phyloP scores from a whole-genome alignment of 2,329 filamentous ascomycete genomes.

The Dryadomyces quercivorus region DNA sequence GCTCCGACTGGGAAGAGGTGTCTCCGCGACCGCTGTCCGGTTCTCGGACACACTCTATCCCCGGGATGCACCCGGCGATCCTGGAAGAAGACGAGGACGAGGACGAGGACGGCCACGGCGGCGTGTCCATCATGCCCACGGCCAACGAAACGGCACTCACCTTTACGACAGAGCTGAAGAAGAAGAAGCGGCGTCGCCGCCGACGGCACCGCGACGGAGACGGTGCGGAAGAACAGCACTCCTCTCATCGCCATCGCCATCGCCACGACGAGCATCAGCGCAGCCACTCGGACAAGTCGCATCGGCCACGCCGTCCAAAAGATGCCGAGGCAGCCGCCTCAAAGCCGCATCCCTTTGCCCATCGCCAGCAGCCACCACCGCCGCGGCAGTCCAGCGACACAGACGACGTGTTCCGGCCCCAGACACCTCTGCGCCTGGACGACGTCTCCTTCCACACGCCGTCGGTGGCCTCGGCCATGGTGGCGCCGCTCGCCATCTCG shows the following conservation, averaged over 20 bases:
- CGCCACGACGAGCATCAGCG: constrained; percentile 10
- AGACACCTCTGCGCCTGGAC: constrained; percentile 1
- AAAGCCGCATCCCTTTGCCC: background rate
- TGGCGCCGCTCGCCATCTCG: constrained; percentile 26
- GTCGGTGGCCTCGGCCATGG: constrained; percentile 1
- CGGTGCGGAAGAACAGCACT: constrained; percentile 14
- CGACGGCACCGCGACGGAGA: constrained; percentile 20
- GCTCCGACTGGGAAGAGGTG: constrained; percentile 1
- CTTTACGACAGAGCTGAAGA: constrained; percentile 35
- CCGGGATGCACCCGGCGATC: constrained; percentile 4
- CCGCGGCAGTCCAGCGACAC: background rate
- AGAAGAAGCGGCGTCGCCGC: constrained; percentile 30
- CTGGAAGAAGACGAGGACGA: constrained; percentile 16
- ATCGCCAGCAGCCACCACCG: background rate
- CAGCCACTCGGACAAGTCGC: too few species aligned
- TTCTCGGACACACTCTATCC: background rate
- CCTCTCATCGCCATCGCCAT: constrained; percentile 14
- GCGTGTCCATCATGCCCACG: constrained; percentile 22
- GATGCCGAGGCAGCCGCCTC: background rate
- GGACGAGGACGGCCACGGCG: constrained; percentile 7
- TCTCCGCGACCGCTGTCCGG: background rate
- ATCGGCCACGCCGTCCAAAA: too few species aligned
- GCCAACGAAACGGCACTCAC: constrained; percentile 21
- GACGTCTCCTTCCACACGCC: background rate
- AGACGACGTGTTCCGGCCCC: constrained; percentile 12